A percentile compares a stretch with the other conserved stretches of the same genome.
These are phyloP conservation scores for Amniculicola lignicola DNA, from an alignment of 495 filamentous ascomycete species.

Conservation along the genomic window DNA sequence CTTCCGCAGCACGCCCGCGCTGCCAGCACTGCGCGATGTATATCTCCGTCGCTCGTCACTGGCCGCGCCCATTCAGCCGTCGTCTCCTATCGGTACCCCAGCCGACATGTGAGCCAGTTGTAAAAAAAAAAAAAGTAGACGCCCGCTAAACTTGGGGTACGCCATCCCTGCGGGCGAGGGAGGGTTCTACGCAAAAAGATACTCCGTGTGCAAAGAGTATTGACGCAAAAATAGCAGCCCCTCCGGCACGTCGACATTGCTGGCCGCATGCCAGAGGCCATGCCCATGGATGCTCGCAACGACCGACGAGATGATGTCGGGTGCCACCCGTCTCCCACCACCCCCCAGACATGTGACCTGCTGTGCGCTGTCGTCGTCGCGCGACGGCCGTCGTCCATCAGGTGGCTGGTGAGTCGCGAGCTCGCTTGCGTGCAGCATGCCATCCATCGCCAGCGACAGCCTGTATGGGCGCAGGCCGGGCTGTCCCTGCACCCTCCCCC, in stretches of 20 bases:
- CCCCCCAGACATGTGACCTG: no score
- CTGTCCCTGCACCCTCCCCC: background rate
- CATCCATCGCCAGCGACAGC: background rate
- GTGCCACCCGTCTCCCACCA: no score
- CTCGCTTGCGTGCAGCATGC: slow-evolving; percentile 29
- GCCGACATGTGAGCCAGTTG: slow-evolving; percentile 11
- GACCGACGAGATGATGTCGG: no score
- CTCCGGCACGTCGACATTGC: background rate
- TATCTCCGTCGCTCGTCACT: slow-evolving; percentile 29
- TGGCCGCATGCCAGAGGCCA: background rate
- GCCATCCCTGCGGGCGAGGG: background rate
- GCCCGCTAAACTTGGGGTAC: slow-evolving; percentile 25
- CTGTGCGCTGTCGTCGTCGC: background rate
- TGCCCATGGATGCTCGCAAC: no score
- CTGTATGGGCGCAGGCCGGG: background rate
- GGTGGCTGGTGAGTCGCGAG: slow-evolving; percentile 24
- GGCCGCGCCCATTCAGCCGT: slow-evolving; percentile 33
- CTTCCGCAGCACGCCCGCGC: slow-evolving; percentile 9
- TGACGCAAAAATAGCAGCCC: slow-evolving; percentile 24
- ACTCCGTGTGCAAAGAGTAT: no score
- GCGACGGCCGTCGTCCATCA: no score
- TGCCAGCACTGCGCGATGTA: slow-evolving; percentile 9
- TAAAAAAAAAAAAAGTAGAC: slow-evolving; percentile 28
- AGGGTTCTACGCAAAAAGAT: no score
- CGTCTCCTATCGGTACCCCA: slow-evolving; percentile 35